Conservation (phyloP, 495 filamentous ascomycete species). For the Beverwykella pulmonaria region DNA sequence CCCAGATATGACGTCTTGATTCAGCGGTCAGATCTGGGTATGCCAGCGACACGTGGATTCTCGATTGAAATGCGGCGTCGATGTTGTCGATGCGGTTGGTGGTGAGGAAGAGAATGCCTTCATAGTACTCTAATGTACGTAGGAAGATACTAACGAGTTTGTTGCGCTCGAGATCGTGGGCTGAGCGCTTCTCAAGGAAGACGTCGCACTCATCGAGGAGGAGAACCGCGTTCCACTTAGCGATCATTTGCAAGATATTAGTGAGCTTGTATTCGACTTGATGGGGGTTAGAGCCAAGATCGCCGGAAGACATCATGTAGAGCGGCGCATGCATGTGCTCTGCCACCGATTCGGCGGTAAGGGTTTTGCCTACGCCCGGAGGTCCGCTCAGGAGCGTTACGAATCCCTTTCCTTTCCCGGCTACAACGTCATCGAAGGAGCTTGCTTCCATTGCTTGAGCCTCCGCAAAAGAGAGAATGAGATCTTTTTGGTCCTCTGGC, state of each 20-base stretch:
- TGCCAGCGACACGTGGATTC: slow-evolving; percentile 25
- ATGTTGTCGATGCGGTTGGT: slow-evolving; percentile 33
- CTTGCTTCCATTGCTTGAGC: slow-evolving; percentile 49
- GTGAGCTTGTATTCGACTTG: slow-evolving; percentile 23
- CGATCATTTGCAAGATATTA: slow-evolving; percentile 23
- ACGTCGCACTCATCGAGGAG: slow-evolving; percentile 32
- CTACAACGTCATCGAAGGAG: slow-evolving; percentile 8
- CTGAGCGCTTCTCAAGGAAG: slow-evolving; percentile 24
- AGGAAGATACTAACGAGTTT: slow-evolving; percentile 31
- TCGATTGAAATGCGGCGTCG: slow-evolving; percentile 27
- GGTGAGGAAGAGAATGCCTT: slow-evolving; percentile 36
- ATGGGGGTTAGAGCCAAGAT: slow-evolving; percentile 18
- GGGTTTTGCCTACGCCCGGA: slow-evolving; percentile 43
- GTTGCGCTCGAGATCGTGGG: slow-evolving; percentile 28
- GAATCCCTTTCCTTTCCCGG: slow-evolving; percentile 2
- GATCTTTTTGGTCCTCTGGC: slow-evolving; percentile 49
- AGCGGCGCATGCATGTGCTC: slow-evolving; percentile 29
- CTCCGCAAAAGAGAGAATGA: slow-evolving; percentile 56
- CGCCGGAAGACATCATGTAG: slow-evolving; percentile 27
- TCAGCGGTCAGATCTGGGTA: slow-evolving; percentile 25
- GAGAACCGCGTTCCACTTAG: slow-evolving; percentile 23
- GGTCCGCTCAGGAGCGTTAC: slow-evolving; percentile 30
- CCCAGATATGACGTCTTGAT: slow-evolving; percentile 16
- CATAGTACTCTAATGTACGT: slow-evolving; percentile 30
- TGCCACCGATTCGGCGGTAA: slow-evolving; percentile 25